Base-by-base conservation (phyloP, 257 asterid genomes). In the Salvia miltiorrhiza region DNA sequence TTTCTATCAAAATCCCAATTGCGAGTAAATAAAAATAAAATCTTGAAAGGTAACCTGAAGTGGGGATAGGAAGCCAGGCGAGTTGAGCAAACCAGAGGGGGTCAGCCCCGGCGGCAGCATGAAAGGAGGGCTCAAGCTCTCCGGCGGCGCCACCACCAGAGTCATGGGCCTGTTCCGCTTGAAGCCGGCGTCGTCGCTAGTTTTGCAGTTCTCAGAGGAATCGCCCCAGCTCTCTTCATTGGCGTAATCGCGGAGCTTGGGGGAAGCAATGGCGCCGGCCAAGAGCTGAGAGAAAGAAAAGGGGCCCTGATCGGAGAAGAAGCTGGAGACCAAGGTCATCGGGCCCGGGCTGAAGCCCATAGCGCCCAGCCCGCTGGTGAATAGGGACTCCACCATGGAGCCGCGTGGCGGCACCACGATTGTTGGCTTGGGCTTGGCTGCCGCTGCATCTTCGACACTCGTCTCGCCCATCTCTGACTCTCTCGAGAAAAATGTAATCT, bases 201-300 rank as follows among this genome's bases (percentile, higher is more conserved):
- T 70, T 33, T 41, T 63, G 70, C 64, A 69, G 54, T 67, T 78
- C 12, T 65, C 84, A 59, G 16, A 21, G 7, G 54, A 64, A 28
- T 17, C 44, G 0, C 44, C 75, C 17, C 32, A 73, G 32, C 53
- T 54, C 16, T 56, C 55, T 12, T 72, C 77, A 16, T 21, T 16
- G 12, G 32, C 39, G 67, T 35, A 11, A 78, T 48, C 7, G n/a
- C n/a, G n/a, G n/a, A n/a, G n/a, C n/a, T n/a, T n/a, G n/a, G 98
- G 98, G 19, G 98, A 90, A 65, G 89, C 85, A 93, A 90, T 92
- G 19, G 98, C 95, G 30, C 95, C 98, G 30, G 95, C 96, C 1
- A 92, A 77, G 35, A 92, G 84, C 80, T 90, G 95, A 19, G 97
- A 90, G 86, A 88, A 92, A 26, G 96, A 83, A 50, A 82, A 82